Conservation (phyloP, 108 stramenopile species). For the Thalassiosira profunda region DNA sequence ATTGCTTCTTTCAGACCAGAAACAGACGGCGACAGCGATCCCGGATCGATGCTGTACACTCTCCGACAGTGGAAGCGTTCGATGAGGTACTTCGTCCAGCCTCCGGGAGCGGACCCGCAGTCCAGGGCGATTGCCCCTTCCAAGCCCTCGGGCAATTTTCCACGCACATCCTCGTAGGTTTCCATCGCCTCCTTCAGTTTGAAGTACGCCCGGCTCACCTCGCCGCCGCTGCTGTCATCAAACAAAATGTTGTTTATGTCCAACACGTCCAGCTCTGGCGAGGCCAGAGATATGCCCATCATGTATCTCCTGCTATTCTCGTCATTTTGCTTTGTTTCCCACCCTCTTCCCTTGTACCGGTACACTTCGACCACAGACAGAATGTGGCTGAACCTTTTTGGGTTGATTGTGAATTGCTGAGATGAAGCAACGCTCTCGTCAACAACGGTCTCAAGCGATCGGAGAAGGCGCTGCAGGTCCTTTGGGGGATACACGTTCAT, state of each 20-base stretch:
- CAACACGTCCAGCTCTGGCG: background rate
- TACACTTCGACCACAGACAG: background rate
- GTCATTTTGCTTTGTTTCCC: background rate
- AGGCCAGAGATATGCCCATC: background rate
- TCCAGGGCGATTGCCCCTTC: slow-evolving; percentile 34
- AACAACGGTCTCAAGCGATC: background rate
- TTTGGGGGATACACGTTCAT: slow-evolving; percentile 4
- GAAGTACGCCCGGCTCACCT: slow-evolving; percentile 51
- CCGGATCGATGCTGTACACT: slow-evolving; percentile 58
- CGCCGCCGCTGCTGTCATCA: slow-evolving; percentile 1
- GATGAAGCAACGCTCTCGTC: background rate
- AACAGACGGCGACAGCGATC: slow-evolving; percentile 28
- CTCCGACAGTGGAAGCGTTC: slow-evolving; percentile 1
- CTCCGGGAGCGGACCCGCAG: slow-evolving; percentile 61
- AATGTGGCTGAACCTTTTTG: background rate
- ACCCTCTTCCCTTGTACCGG: background rate
- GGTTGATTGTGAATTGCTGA: background rate
- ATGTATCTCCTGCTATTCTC: background rate
- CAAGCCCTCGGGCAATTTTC: background rate
- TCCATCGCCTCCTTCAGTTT: slow-evolving; percentile 57
- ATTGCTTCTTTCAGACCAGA: background rate
- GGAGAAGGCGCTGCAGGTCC: background rate
- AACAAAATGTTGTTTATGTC: background rate
- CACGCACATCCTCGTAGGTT: slow-evolving; percentile 23
- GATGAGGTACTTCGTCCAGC: slow-evolving; percentile 58